A percentile compares a stretch with the other conserved stretches of the same genome.
phyloP scores from a whole-genome alignment of 192 early-diverging fungal species.

The Gaertneriomyces semiglobifer region DNA sequence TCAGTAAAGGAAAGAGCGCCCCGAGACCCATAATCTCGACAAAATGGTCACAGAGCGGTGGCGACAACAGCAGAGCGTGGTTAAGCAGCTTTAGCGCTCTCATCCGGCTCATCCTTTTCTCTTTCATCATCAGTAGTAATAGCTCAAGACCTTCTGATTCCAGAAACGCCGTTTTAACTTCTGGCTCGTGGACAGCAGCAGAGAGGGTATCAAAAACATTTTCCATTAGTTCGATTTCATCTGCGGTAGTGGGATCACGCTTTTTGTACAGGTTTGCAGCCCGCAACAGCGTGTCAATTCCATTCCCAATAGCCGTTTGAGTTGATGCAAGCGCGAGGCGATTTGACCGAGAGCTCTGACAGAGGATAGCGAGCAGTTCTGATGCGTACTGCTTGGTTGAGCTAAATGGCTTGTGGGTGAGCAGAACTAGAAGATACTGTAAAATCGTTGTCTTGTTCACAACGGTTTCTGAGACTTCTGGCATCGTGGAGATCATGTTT shows the following conservation, averaged over 20 bases:
- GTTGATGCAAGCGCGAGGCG: slow-evolving; percentile 31
- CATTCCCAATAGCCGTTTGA: slow-evolving; percentile 18
- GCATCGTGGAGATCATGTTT: slow-evolving; percentile 76
- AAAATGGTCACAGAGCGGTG: slow-evolving; percentile 62
- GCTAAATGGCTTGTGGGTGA: slow-evolving; percentile 64
- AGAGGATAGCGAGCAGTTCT: slow-evolving; percentile 80
- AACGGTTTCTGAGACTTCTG: slow-evolving; percentile 59
- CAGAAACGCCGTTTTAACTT: slow-evolving; percentile 71
- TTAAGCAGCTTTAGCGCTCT: slow-evolving; percentile 84
- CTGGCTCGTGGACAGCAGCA: slow-evolving; percentile 60
- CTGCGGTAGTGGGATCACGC: slow-evolving; percentile 72
- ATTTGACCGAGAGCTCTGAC: slow-evolving; percentile 58
- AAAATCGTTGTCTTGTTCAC: slow-evolving; percentile 64
- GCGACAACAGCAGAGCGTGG: slow-evolving; percentile 44
- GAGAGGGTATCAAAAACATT: slow-evolving; percentile 85
- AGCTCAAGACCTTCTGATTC: slow-evolving; percentile 86
- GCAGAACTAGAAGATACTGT: slow-evolving; percentile 69
- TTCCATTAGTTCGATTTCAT: slow-evolving; percentile 90
- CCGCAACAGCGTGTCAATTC: slow-evolving; percentile 69
- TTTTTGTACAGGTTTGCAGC: slow-evolving; percentile 62
- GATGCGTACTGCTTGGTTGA: slow-evolving; percentile 84
- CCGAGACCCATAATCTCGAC: slow-evolving; percentile 80
- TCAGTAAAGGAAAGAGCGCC: slow-evolving; percentile 80
- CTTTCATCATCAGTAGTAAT: slow-evolving; percentile 85
- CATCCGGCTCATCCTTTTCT: slow-evolving; percentile 75